Base-by-base conservation (phyloP, 306 rosid species). In the Mucuna pruriens region DNA sequence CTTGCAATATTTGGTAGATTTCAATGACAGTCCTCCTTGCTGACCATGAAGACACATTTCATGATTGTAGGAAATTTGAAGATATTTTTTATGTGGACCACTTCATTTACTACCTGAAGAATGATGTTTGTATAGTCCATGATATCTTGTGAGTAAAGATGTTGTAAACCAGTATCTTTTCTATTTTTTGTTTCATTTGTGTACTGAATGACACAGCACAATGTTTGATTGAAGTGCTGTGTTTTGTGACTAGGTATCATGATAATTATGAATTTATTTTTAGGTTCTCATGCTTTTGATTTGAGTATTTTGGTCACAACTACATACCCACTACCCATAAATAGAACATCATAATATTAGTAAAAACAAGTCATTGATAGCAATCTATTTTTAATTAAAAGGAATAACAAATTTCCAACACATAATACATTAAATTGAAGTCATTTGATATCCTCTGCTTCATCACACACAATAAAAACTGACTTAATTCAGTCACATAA, bases 81-180 rank as follows among this genome's bases (percentile, higher is more conserved):
- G 98, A 96, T 80, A 96, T 96, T 84, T 96, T 96, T 88, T 94
- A 96, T 69, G 97, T 96, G 76, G 97, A 93, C 80, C 99, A 96
- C 89, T 96, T 96, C 87, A 96, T 96, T 86, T 94, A 89, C 87
- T 96, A 96, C 85, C 87, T 96, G 83, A 96, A 90, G 86, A 83
- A 93, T 87, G 99, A 96, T 57, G 98, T 96, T 39, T 90, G 88
- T 17, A 93, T 96, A 74, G 97, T 96, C 80, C 99, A 97, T 73
- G 98, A 93, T 84, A 96, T 93, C 75, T 98, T 17, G 34, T 48
- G 34, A 8, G 25, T 46, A 38, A 19, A 38, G 26, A 54, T 55
- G 22, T 58, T 45, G 68, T 45, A 61, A 25, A 34, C 26, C 45
- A 31, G 71, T 65, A 25, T 77, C 23, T 5, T 52, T 45, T 44